Percentiles rank a stretch among this genome's conserved stretches.
Conservation (phyloP, 352 stramenopile species). For the Chrysophaeum taylorii region DNA sequence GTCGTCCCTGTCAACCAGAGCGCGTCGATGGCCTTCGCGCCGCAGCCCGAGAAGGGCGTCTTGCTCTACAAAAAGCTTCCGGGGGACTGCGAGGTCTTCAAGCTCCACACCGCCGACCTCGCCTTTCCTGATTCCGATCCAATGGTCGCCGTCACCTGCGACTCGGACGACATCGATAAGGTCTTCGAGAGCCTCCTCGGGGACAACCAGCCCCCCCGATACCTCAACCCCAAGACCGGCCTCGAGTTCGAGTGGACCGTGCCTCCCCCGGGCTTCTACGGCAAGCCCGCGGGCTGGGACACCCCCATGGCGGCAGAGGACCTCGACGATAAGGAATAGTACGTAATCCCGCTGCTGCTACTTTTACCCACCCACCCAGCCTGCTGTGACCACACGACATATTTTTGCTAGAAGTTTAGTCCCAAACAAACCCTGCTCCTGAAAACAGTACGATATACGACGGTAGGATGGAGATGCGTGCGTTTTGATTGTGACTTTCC, state of each 20-base stretch:
- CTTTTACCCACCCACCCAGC: no score
- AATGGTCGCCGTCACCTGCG: background rate
- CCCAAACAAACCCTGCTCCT: no score
- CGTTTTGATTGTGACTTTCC: no score
- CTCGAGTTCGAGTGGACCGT: conserved; percentile 16
- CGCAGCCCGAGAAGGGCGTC: background rate
- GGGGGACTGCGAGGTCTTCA: conserved; percentile 10
- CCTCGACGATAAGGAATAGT: no score
- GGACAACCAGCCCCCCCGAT: background rate
- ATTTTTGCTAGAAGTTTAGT: no score
- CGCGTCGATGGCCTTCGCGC: background rate
- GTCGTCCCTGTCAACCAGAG: background rate
- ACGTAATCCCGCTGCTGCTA: no score
- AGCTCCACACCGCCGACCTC: background rate
- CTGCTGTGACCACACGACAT: no score
- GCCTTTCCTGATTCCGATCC: background rate
- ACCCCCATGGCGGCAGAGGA: no score
- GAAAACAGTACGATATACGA: no score
- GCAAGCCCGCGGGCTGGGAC: no score
- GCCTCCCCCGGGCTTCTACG: no score
- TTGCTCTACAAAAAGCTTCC: background rate
- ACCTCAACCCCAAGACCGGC: conserved; percentile 8
- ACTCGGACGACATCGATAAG: conserved; percentile 8
- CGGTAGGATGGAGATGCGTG: no score
- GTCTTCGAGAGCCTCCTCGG: background rate